These are phyloP conservation scores for Priceomyces medius DNA, from an alignment of 805 yeast species.

Conservation along the genomic window DNA sequence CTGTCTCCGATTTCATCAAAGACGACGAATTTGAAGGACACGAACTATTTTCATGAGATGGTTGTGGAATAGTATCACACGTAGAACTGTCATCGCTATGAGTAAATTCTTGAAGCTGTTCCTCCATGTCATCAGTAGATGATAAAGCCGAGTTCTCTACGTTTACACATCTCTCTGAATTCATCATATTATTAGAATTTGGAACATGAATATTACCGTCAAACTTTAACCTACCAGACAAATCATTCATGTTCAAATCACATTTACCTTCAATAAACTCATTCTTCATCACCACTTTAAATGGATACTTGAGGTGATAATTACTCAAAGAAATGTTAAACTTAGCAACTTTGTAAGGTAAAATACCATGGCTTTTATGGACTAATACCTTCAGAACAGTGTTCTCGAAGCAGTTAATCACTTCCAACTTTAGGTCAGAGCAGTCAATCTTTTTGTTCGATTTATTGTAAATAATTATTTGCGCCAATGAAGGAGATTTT, in stretches of 20 bases:
- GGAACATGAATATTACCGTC: not conserved
- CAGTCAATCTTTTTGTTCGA: conserved; percentile 26
- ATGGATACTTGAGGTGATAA: conserved; percentile 35
- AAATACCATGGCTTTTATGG: conserved; percentile 31
- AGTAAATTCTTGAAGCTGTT: not conserved
- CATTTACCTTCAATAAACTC: conserved; percentile 17
- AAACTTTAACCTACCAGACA: conserved; percentile 22
- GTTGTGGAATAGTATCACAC: not conserved
- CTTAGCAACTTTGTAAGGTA: conserved; percentile 28
- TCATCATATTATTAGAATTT: not conserved
- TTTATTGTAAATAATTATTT: conserved; percentile 30
- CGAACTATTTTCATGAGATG: not conserved
- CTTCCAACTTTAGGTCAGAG: conserved; percentile 26
- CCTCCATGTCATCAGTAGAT: conserved; percentile 1
- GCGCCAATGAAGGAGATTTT: conserved; percentile 31
- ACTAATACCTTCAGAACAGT: conserved; percentile 26
- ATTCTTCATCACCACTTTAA: conserved; percentile 26
- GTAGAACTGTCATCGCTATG: not conserved
- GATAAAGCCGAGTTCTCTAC: not conserved
- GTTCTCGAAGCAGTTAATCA: conserved; percentile 28
- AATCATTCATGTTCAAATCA: conserved; percentile 20
- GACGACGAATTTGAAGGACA: not conserved
- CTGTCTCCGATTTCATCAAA: conserved; percentile 4
- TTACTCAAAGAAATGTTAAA: conserved; percentile 32
- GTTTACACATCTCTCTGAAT: not conserved